These are phyloP conservation scores for Rhizomucor pusillus DNA, from an alignment of 371 early-diverging fungal genomes.

Conservation along the genomic window DNA sequence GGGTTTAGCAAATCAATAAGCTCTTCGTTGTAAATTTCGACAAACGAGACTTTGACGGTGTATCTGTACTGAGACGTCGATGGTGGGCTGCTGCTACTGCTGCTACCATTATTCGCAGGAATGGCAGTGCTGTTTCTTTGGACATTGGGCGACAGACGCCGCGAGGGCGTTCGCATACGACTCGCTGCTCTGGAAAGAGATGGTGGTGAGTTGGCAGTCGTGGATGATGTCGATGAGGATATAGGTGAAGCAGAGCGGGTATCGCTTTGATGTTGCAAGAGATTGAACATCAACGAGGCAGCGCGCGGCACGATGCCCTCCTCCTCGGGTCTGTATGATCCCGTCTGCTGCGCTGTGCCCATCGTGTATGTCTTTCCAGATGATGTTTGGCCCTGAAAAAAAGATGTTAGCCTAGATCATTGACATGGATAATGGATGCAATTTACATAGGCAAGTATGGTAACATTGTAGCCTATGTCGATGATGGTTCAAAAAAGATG, in stretches of 20 bases:
- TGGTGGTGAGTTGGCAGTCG: too few relatives aligned
- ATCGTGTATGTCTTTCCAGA: conserved; percentile 97
- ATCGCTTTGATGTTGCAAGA: too few relatives aligned
- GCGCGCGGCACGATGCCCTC: conserved; percentile 92
- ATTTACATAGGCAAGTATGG: conserved; percentile 94
- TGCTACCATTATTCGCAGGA: too few relatives aligned
- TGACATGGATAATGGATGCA: too few relatives aligned
- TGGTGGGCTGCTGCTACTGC: conserved; percentile 72
- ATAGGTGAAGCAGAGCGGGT: too few relatives aligned
- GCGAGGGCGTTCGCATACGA: too few relatives aligned
- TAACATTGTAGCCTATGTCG: conserved; percentile 85
- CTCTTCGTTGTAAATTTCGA: conserved; percentile 99
- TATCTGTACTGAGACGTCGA: too few relatives aligned
- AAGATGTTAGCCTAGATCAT: conserved; percentile 68
- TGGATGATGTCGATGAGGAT: conserved; percentile 82
- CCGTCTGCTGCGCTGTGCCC: conserved; percentile 47
- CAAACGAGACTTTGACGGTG: conserved; percentile 85
- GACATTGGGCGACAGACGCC: too few relatives aligned
- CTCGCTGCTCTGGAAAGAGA: too few relatives aligned
- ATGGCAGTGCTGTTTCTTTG: too few relatives aligned
- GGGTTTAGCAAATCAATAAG: conserved; percentile 91
- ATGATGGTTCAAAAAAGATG: too few relatives aligned
- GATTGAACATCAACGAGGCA: too few relatives aligned
- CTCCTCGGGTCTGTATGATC: conserved; percentile 79
- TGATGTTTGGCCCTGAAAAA: conserved; percentile 96